phyloP scores from a whole-genome alignment of 768 basidiomycete genomes.

The Calvatia gigantea region DNA sequence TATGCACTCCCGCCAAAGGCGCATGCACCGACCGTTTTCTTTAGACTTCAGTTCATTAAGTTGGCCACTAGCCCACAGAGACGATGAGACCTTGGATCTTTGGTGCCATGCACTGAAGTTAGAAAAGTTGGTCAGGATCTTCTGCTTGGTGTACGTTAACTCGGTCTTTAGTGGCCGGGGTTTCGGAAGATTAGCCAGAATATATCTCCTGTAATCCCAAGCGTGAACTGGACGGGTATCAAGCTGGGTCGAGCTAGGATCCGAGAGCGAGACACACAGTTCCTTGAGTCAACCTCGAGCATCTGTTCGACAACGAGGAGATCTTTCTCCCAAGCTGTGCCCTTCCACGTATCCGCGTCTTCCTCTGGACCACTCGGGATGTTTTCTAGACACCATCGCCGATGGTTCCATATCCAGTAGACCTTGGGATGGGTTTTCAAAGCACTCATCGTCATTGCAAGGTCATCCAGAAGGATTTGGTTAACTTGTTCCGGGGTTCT shows the following conservation, averaged over 20 bases:
- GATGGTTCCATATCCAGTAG: slow-evolving; percentile 99
- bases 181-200: slow-evolving; percentile 67
- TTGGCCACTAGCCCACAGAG: slow-evolving; percentile 60
- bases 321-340: slow-evolving; percentile 80
- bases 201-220: slow-evolving; percentile 91
- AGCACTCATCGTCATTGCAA: slow-evolving; percentile 76
- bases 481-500: slow-evolving; percentile 55
- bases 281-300: slow-evolving; percentile 87
- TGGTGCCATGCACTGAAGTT: slow-evolving; percentile 99
- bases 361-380: slow-evolving; percentile 73
- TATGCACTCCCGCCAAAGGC: background rate
- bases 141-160: slow-evolving; percentile 79
- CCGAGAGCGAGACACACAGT: slow-evolving; percentile 58
- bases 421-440: slow-evolving; percentile 89
- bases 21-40: slow-evolving; percentile 60
- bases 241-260: background rate
- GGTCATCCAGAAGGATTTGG: slow-evolving; percentile 62
- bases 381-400: slow-evolving; percentile 90
- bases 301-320: slow-evolving; percentile 87
- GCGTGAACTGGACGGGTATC: slow-evolving; percentile 65
- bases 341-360: slow-evolving; percentile 66
- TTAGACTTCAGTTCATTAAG: slow-evolving; percentile 51
- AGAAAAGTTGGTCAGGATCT: slow-evolving; percentile 92
- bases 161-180: slow-evolving; percentile 61
- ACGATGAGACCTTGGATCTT: slow-evolving; percentile 74